phyloP scores from a whole-genome alignment of 139 green algal species.

The Limnomonas spitsbergensis region DNA sequence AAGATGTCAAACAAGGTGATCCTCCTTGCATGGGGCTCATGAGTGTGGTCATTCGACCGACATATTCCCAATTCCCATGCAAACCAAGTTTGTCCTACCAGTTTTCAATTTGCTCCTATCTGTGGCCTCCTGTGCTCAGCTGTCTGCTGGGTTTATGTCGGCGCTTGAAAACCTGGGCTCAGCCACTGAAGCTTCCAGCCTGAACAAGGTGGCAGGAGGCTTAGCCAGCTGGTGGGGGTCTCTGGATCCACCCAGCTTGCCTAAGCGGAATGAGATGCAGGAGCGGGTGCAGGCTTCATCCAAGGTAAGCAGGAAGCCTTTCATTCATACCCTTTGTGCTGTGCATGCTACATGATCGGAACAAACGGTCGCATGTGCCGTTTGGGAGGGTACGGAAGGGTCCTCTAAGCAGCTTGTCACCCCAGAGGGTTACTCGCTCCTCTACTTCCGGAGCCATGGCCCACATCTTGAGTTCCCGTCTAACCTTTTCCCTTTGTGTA shows the following conservation, averaged over 20 bases:
- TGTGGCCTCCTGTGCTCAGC: too few species aligned
- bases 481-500: background rate
- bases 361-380: too few species aligned
- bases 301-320: too few species aligned
- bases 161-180: background rate
- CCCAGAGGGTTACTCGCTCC: too few species aligned
- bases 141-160: background rate
- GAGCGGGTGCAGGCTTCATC: constrained; percentile 22
- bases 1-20: constrained; percentile 2
- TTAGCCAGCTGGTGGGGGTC: constrained; percentile 36
- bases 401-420: too few species aligned
- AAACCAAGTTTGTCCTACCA: background rate
- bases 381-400: too few species aligned
- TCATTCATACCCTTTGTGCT: too few species aligned
- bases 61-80: background rate
- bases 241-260: constrained; percentile 21
- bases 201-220: constrained; percentile 26
- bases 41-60: background rate
- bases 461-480: background rate
- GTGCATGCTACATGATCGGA: too few species aligned
- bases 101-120: too few species aligned
- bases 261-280: constrained; percentile 24
- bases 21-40: background rate
- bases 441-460: too few species aligned
- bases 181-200: background rate